Conservation (phyloP, 73 alveolate species). For the Uronychia binucleata region DNA sequence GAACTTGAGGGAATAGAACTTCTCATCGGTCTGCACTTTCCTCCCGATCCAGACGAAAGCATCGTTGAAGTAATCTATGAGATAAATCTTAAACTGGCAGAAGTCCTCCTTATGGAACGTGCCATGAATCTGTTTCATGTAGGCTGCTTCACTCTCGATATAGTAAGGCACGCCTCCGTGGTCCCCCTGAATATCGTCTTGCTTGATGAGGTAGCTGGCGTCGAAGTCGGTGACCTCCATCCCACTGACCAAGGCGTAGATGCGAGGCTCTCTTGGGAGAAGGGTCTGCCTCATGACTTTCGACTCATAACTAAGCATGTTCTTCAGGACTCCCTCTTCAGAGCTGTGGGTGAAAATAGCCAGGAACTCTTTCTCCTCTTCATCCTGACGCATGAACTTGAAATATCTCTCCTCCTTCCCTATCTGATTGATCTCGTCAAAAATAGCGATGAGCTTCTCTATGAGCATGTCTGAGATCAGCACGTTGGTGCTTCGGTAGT, state of each 20-base stretch:
- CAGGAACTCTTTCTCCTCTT: neutral
- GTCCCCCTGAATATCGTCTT: neutral
- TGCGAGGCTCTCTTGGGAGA: slow-evolving; percentile 38
- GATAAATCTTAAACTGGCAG: slow-evolving; percentile 13
- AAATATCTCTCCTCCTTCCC: neutral
- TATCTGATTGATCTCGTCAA: slow-evolving; percentile 19
- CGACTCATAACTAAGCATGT: slow-evolving; percentile 25
- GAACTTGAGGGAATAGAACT: neutral
- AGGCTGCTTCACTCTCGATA: slow-evolving; percentile 24
- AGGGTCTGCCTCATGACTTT: neutral
- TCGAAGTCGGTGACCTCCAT: slow-evolving; percentile 23
- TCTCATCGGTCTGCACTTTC: neutral
- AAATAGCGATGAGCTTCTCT: slow-evolving; percentile 28
- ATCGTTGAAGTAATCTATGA: slow-evolving; percentile 33
- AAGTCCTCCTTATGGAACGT: slow-evolving; percentile 12
- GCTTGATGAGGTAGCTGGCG: neutral
- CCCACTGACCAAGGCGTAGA: slow-evolving; percentile 13
- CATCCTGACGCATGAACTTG: slow-evolving; percentile 8
- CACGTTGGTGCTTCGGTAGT: neutral
- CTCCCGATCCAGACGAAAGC: slow-evolving; percentile 45
- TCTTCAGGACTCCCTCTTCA: neutral
- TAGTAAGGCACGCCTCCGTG: neutral
- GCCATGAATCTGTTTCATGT: slow-evolving; percentile 33
- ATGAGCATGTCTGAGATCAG: slow-evolving; percentile 27
- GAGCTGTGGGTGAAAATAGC: neutral